Percentiles rank a stretch among this genome's conserved stretches.
Conservation (phyloP, 768 basidiomycete genomes). For the Lactarius vividus region DNA sequence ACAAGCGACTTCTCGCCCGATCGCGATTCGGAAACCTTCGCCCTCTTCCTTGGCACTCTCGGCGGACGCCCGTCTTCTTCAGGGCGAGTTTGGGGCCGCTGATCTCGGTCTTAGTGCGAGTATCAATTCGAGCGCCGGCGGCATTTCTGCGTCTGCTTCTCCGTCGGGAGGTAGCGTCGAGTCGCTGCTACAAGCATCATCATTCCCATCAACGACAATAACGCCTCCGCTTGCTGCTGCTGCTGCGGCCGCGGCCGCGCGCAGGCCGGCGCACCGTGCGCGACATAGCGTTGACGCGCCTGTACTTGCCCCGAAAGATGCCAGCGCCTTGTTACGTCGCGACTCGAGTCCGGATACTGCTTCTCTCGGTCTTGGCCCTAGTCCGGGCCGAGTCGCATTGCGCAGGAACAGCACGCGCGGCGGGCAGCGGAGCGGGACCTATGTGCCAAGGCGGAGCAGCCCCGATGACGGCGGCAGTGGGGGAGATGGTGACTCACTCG, state of each 20-base stretch:
- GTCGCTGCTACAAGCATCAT: conserved; percentile 39
- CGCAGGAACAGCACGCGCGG: conserved; percentile 48
- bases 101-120: conserved; percentile 5
- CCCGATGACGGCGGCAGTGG: conserved; percentile 20
- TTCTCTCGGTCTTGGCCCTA: conserved; percentile 34
- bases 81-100: neutral
- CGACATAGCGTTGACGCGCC: conserved; percentile 59
- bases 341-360: conserved; percentile 58
- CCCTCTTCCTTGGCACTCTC: conserved; percentile 1
- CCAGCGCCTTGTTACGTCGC: conserved; percentile 36
- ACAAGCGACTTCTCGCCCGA: conserved; percentile 31
- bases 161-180: conserved; percentile 38
- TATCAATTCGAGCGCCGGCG: neutral
- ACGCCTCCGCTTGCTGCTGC: neutral
- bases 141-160: neutral
- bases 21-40: conserved; percentile 19
- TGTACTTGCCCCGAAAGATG: conserved; percentile 38
- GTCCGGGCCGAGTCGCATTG: conserved; percentile 43
- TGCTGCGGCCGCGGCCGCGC: conserved; percentile 34
- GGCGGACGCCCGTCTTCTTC: neutral
- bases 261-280: conserved; percentile 62
- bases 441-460: conserved; percentile 19
- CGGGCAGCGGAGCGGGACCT: conserved; percentile 15
- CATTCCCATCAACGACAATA: neutral
- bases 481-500: conserved; percentile 34